phyloP scores from a whole-genome alignment of 2,329 filamentous ascomycete species.

The Blumeria graminis region DNA sequence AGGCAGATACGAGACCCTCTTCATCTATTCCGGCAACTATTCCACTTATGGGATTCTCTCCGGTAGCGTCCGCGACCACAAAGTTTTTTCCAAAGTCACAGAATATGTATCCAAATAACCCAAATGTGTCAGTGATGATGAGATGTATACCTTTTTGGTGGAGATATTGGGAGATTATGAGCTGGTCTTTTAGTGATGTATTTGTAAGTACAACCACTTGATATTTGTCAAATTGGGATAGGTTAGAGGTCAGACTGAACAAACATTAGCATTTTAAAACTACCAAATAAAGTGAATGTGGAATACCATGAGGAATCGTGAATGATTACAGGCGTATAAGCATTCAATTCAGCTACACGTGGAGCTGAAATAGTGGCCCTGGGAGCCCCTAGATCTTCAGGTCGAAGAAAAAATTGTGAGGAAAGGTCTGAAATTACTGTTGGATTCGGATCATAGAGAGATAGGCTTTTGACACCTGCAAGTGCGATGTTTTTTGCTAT shows the following conservation, averaged over 20 bases:
- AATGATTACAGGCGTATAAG: conserved; percentile 75
- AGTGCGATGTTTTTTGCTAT: conserved; percentile 98
- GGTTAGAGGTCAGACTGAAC: conserved; percentile 44
- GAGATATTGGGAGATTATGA: conserved; percentile 74
- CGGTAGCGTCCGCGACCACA: conserved; percentile 68
- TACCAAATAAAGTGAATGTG: not conserved
- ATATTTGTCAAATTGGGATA: conserved; percentile 68
- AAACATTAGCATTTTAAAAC: conserved; percentile 5
- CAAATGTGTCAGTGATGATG: conserved; percentile 69
- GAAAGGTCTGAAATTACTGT: conserved; percentile 74
- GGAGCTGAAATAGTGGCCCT: conserved; percentile 71
- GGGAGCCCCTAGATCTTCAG: conserved; percentile 74
- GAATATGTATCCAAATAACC: conserved; percentile 86
- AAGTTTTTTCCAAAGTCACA: conserved; percentile 95
- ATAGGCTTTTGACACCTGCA: conserved; percentile 91
- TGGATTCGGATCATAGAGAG: conserved; percentile 71
- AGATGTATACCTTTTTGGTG: conserved; percentile 84
- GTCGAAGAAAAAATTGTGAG: conserved; percentile 86
- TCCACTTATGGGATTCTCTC: conserved; percentile 65
- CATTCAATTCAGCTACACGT: conserved; percentile 80
- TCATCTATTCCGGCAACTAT: conserved; percentile 81
- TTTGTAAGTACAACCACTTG: conserved; percentile 83
- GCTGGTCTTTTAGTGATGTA: conserved; percentile 56
- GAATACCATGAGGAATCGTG: conserved; percentile 33
- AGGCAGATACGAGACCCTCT: conserved; percentile 70